Base-by-base conservation (phyloP, 768 basidiomycete species). In the Candolleomyces efflorescens region DNA sequence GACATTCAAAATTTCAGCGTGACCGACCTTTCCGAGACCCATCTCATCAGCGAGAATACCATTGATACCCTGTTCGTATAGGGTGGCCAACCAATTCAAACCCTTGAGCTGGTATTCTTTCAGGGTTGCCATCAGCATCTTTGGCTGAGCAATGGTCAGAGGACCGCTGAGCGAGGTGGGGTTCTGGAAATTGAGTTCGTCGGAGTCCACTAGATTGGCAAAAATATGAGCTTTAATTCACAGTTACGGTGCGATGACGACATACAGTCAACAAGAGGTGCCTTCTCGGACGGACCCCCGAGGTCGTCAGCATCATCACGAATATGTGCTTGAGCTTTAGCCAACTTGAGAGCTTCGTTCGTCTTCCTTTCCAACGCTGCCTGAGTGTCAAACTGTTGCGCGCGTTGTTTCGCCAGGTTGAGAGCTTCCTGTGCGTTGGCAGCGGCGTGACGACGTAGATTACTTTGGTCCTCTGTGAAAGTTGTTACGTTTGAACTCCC, bases 81-180 rank as follows among this genome's bases (percentile, higher is more conserved):
- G 77, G 15, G 95, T 97, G 17, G 89, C 97, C 23, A 99, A 78
- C 97, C 97, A 99, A 62, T 97, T 98, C 36, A 99, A 79, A 61
- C 97, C 97, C 67, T 98, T 98, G 56, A 99, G 72, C 69, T 99
- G 97, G 69, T 98, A 99, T 70, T 99, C 97, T 72, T 99, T 99
- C 54, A 99, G 75, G 63, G 93, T 91, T 7, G 94, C 94, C 83
- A 94, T 93, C 60, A 99, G 78, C 91, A 98, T 96, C 71, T 85
- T 86, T 6, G 97, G 97, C 67, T 99, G 97, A 18, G 83, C 82
- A 64, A 98, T 89, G 3, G 89, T 92, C 62, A 94, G 73, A 9
- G 86, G 84, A 9, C 92, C 94, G 47, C 82, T 90, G 62, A 95
- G 73, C 15, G 92, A 92, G 3, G 94, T 93, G 7, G 97, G 97